Conservation (phyloP, 2,329 filamentous ascomycete species). For the Ophiostoma himal-ulmi region DNA sequence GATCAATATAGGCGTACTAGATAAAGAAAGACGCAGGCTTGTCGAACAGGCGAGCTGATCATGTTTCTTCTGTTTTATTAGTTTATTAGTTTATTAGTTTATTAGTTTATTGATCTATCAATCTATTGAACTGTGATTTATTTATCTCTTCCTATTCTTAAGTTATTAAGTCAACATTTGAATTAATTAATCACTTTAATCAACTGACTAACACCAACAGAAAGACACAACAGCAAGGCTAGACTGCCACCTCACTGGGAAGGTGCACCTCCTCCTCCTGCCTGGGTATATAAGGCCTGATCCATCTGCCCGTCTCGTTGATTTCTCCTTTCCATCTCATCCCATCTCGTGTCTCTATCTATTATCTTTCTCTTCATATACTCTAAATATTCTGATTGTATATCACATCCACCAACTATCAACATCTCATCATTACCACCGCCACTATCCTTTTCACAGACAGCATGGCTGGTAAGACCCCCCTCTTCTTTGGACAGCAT, state of each 20-base stretch:
- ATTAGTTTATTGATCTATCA: neutral
- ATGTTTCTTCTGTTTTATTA: neutral
- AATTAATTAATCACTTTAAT: neutral
- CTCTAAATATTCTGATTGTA: neutral
- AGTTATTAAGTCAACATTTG: neutral
- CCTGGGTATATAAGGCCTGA: neutral
- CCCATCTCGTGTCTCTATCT: neutral
- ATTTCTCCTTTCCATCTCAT: neutral
- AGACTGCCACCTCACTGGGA: neutral
- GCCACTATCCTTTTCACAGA: neutral
- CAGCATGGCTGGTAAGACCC: constrained; percentile 3
- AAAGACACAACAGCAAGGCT: neutral
- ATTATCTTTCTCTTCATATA: neutral
- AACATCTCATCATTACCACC: neutral
- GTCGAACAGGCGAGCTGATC: neutral
- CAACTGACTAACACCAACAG: neutral
- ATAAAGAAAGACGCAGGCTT: neutral
- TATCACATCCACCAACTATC: neutral
- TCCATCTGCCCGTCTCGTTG: neutral
- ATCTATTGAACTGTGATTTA: neutral
- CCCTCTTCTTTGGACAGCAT: neutral
- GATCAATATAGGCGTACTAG: neutral
- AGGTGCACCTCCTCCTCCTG: neutral
- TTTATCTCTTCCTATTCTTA: neutral
- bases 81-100: neutral